These are phyloP conservation scores for Fusarium sp. DNA, from an alignment of 2,329 filamentous ascomycete genomes.

Conservation along the genomic window DNA sequence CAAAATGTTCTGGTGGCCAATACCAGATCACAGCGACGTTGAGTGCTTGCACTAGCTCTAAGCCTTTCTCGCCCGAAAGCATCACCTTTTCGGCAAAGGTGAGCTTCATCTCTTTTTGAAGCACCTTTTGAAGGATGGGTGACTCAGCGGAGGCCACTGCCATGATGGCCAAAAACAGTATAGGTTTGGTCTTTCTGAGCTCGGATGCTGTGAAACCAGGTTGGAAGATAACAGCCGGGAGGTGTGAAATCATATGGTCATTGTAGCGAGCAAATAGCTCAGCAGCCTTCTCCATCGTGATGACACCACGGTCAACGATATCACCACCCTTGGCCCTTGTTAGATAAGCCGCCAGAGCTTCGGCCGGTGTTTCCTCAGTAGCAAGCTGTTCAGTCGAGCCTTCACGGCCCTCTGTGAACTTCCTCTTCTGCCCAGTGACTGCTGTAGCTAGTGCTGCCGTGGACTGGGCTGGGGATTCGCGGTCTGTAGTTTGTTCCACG, in stretches of 20 bases:
- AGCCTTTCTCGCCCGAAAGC: constrained; percentile 79
- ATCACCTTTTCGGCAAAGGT: constrained; percentile 80
- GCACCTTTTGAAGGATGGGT: constrained; percentile 66
- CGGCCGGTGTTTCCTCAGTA: constrained; percentile 27
- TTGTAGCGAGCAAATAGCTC: constrained; percentile 70
- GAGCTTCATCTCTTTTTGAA: constrained; percentile 78
- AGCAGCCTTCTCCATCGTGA: constrained; percentile 66
- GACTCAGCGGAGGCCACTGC: constrained; percentile 71
- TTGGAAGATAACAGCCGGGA: constrained; percentile 72
- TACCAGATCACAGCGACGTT: constrained; percentile 86
- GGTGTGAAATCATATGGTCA: constrained; percentile 68
- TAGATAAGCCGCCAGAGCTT: constrained; percentile 38
- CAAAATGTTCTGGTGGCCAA: constrained; percentile 82
- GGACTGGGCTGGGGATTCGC: constrained; percentile 16
- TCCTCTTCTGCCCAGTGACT: constrained; percentile 49
- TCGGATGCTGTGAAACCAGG: constrained; percentile 64
- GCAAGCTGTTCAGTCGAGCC: constrained; percentile 24
- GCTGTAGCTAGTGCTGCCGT: constrained; percentile 16
- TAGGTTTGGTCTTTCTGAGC: constrained; percentile 69
- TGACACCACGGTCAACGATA: constrained; percentile 68
- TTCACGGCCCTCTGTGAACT: constrained; percentile 43
- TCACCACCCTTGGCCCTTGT: constrained; percentile 55
- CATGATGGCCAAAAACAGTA: constrained; percentile 78
- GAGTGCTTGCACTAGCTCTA: constrained; percentile 85
- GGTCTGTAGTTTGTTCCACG: constrained; percentile 32